These are phyloP conservation scores for Alternaria dauci DNA, from an alignment of 2,329 filamentous ascomycete species.

Conservation along the genomic window DNA sequence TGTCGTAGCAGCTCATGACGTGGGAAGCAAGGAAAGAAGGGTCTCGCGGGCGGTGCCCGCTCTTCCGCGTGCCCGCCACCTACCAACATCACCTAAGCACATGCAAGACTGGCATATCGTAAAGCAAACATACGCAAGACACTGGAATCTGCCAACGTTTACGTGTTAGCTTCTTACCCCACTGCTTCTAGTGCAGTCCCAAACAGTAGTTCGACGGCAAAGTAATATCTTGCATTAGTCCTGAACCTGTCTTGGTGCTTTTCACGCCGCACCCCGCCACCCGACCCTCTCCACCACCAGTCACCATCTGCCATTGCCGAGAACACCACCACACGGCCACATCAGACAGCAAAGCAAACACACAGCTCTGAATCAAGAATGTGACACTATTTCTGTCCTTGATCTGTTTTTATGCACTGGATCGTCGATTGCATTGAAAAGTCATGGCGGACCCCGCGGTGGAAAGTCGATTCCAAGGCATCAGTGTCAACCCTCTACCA, in stretches of 20 bases:
- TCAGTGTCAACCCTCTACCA: slow-evolving; percentile 1
- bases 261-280: slow-evolving; percentile 5
- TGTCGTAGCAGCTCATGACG: not conserved
- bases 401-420: not conserved
- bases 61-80: not conserved
- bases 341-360: slow-evolving; percentile 15
- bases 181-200: not conserved
- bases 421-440: slow-evolving; percentile 7
- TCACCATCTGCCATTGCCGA: slow-evolving; percentile 2
- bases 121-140: slow-evolving; percentile 1
- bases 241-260: slow-evolving; percentile 4
- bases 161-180: slow-evolving; percentile 1
- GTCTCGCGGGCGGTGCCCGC: not conserved
- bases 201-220: slow-evolving; percentile 4
- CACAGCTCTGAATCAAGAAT: not conserved
- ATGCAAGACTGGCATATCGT: not conserved
- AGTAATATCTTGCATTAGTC: not conserved
- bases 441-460: slow-evolving; percentile 1
- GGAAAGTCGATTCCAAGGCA: slow-evolving; percentile 1
- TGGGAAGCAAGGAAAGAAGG: not conserved
- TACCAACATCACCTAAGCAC: slow-evolving; percentile 1
- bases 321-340: not conserved
- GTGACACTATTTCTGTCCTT: not conserved
- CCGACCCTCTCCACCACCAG: slow-evolving; percentile 1
- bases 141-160: not conserved